Evolutionary conservation across 768 basidiomycete genomes (phyloP), one percentile per base, ranked within the genome.

Genomic region (Kwoniella bestiolae): DNA sequence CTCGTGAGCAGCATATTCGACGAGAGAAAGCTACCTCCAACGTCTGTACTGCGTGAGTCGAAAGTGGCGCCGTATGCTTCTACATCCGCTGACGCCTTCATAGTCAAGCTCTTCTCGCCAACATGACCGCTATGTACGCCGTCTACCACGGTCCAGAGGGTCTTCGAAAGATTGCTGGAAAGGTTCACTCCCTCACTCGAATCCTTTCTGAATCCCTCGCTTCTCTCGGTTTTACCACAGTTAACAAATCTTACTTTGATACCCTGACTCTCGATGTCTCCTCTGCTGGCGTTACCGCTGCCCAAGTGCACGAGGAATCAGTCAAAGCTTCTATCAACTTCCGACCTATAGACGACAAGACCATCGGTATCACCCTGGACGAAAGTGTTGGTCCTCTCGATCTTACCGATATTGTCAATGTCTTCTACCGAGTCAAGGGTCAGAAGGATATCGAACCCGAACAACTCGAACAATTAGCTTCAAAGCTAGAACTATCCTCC

Each of bases 21-120:
- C 90, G 95, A 23, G 95, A 99, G 80, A 97, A 94, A 83, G 95
- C 96, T 0, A 99, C 96, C 3, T 94, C 91, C 77, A 98, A 98
- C 78, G 96, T 99, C 65, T 99, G 96, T 79, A 99, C 96, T 5
- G 92, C 91, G 67, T 77, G 58, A 65, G 45, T 16, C 18, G 28
- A 18, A 5, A 26, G 26, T 12, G 23, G 34, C 21, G 14, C 21
- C 23, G 34, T 21, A 14, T 44, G n/a, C 21, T 31, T 60, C 26
- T 49, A 2, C 45, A 9, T 31, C 12, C 8, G 25, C 52, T 65
- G 51, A 69, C 50, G 9, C 11, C 8, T 51, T 31, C 44, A 14
- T 28, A 76, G 75, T 71, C 94, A 99, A 82, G 96, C 93, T 0
- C 87, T 99, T 18, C 90, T 99, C 28, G 96, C 96, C 21, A 99